These are phyloP conservation scores for Fusarium hostae DNA, from an alignment of 2,329 filamentous ascomycete species.

Conservation along the genomic window DNA sequence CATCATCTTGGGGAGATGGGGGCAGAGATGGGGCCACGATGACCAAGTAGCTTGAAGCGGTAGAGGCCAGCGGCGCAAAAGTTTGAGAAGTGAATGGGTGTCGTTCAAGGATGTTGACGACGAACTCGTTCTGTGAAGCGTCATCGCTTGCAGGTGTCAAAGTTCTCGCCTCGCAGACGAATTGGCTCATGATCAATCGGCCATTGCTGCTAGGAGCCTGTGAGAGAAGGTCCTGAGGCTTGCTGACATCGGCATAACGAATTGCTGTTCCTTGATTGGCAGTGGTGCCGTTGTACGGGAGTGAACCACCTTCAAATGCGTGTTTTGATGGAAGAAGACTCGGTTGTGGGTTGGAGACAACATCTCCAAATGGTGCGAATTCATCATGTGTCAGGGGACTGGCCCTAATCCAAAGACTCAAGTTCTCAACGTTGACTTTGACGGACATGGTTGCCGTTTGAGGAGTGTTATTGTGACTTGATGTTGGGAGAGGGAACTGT, in stretches of 20 bases:
- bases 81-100: conserved; percentile 96
- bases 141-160: conserved; percentile 33
- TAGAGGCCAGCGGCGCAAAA: conserved; percentile 79
- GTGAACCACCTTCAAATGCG: conserved; percentile 53
- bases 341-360: conserved; percentile 78
- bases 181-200: conserved; percentile 83
- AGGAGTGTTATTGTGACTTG: not conserved
- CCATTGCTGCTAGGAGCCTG: conserved; percentile 66
- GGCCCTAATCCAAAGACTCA: conserved; percentile 59
- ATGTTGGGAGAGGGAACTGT: not conserved
- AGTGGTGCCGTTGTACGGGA: conserved; percentile 63
- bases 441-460: conserved; percentile 39
- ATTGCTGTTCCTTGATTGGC: conserved; percentile 90
- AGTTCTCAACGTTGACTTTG: conserved; percentile 39
- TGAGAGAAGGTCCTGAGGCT: conserved; percentile 76
- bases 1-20: conserved; percentile 45
- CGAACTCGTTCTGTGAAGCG: conserved; percentile 58
- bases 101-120: conserved; percentile 79
- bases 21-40: conserved; percentile 85
- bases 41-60: conserved; percentile 75
- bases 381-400: conserved; percentile 73
- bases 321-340: conserved; percentile 61
- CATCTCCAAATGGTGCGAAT: conserved; percentile 85
- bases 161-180: conserved; percentile 72
- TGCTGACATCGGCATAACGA: conserved; percentile 86